A percentile compares a stretch with the other conserved stretches of the same genome.
These are phyloP conservation scores for Teratosphaeria gauchensis DNA, from an alignment of 2,329 filamentous ascomycete genomes.

Conservation along the genomic window DNA sequence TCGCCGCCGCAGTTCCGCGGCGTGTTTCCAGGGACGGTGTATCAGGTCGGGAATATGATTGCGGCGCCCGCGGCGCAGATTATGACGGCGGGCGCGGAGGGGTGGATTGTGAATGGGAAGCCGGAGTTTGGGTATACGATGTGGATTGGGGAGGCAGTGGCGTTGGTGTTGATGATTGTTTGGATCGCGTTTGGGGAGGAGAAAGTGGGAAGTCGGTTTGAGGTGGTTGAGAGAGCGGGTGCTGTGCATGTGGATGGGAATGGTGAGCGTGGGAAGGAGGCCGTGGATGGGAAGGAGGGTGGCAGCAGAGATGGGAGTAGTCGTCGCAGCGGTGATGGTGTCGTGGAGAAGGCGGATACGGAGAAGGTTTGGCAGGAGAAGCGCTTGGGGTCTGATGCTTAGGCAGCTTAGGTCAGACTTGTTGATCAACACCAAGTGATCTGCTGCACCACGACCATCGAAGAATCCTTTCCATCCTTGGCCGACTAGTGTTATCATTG, in stretches of 20 bases:
- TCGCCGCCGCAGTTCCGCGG: constrained; percentile 62
- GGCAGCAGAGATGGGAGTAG: not conserved
- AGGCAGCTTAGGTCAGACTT: not conserved
- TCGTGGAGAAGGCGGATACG: not conserved
- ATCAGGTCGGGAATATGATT: constrained; percentile 68
- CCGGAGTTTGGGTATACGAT: not conserved
- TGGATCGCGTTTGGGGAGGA: not conserved
- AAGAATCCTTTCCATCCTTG: too few species aligned
- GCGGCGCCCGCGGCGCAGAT: constrained; percentile 66
- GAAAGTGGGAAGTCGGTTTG: not conserved
- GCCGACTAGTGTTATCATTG: too few species aligned
- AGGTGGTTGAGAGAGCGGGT: not conserved
- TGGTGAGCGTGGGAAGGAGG: not conserved
- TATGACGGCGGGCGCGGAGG: constrained; percentile 37
- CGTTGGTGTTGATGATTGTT: not conserved
- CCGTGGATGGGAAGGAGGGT: not conserved
- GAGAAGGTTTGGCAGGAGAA: not conserved
- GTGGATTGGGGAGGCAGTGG: not conserved
- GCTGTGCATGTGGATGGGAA: not conserved
- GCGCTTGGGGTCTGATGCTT: not conserved
- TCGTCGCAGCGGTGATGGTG: not conserved
- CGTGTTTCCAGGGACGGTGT: constrained; percentile 59
- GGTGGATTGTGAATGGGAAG: not conserved
- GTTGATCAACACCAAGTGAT: not conserved
- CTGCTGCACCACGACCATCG: too few species aligned